Conservation (phyloP, 495 filamentous ascomycete species). For the Hypoxylon perforatum region DNA sequence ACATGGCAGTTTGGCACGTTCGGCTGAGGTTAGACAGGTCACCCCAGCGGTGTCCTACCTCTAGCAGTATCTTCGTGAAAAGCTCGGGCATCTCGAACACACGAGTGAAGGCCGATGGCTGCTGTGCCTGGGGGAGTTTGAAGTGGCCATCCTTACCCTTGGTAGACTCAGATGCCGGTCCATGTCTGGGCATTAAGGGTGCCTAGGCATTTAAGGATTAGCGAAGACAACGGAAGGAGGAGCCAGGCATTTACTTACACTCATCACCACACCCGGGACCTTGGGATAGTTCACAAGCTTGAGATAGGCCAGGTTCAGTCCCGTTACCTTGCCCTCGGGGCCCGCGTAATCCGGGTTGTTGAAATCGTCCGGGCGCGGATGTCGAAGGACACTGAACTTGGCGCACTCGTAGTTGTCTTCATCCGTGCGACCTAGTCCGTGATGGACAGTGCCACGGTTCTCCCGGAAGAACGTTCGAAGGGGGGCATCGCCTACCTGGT, state of each 20-base stretch:
- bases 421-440: conserved; percentile 24
- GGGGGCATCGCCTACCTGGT: not conserved
- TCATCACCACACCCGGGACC: conserved; percentile 27
- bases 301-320: conserved; percentile 12
- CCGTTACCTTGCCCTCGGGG: not conserved
- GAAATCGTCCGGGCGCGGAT: not conserved
- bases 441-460: conserved; percentile 10
- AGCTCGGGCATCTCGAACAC: conserved; percentile 30
- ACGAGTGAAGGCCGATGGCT: not conserved
- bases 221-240: not conserved
- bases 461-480: conserved; percentile 14
- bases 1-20: conserved; percentile 27
- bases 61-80: conserved; percentile 2
- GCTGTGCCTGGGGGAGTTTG: not conserved
- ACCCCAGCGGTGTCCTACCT: conserved; percentile 26
- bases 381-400: conserved; percentile 23
- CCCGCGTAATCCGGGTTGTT: conserved; percentile 26
- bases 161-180: not conserved
- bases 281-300: conserved; percentile 26
- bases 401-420: conserved; percentile 13
- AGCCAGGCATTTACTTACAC: conserved; percentile 16
- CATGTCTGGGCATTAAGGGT: conserved; percentile 11
- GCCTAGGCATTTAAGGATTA: conserved; percentile 20
- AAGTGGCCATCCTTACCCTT: conserved; percentile 10
- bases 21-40: conserved; percentile 36